These are phyloP conservation scores for Coemansia sp. DNA, from an alignment of 192 early-diverging fungal genomes.

Conservation along the genomic window DNA sequence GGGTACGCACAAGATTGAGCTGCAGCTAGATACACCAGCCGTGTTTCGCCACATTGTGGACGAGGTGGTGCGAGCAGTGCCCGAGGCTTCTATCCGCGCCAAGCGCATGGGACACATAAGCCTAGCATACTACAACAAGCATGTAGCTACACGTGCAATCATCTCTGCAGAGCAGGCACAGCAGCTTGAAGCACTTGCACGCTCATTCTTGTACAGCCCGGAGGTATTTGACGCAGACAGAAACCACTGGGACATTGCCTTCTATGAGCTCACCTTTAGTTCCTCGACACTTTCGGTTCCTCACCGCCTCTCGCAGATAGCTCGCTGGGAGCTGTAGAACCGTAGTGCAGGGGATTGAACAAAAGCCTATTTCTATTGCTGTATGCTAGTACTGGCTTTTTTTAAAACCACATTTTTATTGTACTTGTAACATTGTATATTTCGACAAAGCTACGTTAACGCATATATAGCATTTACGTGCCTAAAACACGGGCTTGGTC, in stretches of 20 bases:
- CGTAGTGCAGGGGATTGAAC: neutral
- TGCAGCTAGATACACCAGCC: conserved; percentile 30
- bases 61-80: conserved; percentile 15
- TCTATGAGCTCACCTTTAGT: conserved; percentile 46
- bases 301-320: conserved; percentile 44
- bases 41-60: conserved; percentile 30
- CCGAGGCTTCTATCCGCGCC: conserved; percentile 25
- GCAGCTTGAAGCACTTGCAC: conserved; percentile 23
- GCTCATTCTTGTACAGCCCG: conserved; percentile 13
- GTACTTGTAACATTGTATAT: conserved; percentile 9
- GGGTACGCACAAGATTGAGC: conserved; percentile 47
- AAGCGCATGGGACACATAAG: conserved; percentile 45
- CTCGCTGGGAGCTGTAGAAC: conserved; percentile 38
- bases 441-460: neutral
- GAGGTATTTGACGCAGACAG: conserved; percentile 3
- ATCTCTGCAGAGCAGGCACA: conserved; percentile 18
- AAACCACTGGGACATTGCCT: conserved; percentile 48
- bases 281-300: conserved; percentile 25
- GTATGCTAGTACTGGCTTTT: neutral
- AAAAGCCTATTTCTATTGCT: neutral
- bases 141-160: conserved; percentile 25
- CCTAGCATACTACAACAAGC: conserved; percentile 48
- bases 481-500: too few species aligned
- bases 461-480: neutral
- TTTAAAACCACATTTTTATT: neutral